A percentile compares a stretch with the other conserved stretches of the same genome.
phyloP scores from a whole-genome alignment of 2,329 filamentous ascomycete species.

The Sordariomycetes sp. region DNA sequence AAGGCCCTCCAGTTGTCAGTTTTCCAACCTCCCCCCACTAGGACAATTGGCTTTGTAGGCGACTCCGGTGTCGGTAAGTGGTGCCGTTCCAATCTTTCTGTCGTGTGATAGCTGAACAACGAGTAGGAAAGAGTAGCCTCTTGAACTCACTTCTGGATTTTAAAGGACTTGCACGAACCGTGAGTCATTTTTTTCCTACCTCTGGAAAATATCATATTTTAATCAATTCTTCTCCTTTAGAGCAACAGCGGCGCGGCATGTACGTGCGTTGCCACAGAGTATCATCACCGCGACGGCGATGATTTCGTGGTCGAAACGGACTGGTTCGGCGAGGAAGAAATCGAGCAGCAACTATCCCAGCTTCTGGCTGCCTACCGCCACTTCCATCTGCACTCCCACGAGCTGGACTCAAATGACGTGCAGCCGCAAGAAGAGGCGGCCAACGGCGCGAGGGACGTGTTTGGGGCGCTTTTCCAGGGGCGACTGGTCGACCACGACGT shows the following conservation, averaged over 20 bases:
- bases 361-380: constrained; percentile 23
- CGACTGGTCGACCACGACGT: constrained; percentile 9
- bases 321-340: constrained; percentile 16
- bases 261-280: constrained; percentile 33
- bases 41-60: constrained; percentile 31
- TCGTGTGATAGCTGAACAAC: not conserved
- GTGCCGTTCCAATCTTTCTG: not conserved
- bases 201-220: not conserved
- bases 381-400: constrained; percentile 14
- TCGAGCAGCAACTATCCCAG: constrained; percentile 18
- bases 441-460: constrained; percentile 20
- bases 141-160: constrained; percentile 32
- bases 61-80: constrained; percentile 30
- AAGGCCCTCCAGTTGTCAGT: constrained; percentile 17
- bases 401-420: constrained; percentile 12
- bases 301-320: constrained; percentile 20
- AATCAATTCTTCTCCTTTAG: constrained; percentile 12
- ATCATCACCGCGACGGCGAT: constrained; percentile 20
- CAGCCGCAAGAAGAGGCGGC: constrained; percentile 14
- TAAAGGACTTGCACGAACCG: constrained; percentile 22
- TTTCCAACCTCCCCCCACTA: constrained; percentile 22
- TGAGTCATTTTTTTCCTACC: constrained; percentile 13
- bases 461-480: constrained; percentile 20
- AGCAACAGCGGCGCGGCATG: constrained; percentile 29
- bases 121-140: constrained; percentile 31